Percentiles rank a stretch among this genome's conserved stretches.
phyloP scores from a whole-genome alignment of 345 rosid genomes.

The Aegle marmelos region DNA sequence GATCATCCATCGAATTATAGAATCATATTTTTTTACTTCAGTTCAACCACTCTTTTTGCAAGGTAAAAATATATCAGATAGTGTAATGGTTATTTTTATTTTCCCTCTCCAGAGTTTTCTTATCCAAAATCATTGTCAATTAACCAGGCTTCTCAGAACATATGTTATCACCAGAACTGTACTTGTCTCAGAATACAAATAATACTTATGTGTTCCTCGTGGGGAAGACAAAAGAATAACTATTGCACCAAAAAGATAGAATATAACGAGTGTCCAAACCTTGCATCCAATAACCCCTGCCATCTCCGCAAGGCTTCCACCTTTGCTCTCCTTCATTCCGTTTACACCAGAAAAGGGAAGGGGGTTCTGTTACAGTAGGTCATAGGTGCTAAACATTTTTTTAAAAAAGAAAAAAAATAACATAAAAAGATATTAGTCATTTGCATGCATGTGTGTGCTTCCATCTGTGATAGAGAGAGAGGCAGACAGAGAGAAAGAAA shows the following conservation, averaged over 20 bases:
- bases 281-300: conserved; percentile 23
- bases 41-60: not conserved
- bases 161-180: not conserved
- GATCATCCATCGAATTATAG: not conserved
- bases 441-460: not conserved
- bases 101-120: not conserved
- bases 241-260: not conserved
- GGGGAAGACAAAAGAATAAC: not conserved
- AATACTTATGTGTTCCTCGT: not conserved
- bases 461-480: not conserved
- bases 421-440: not conserved
- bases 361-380: not conserved
- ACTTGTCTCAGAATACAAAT: not conserved
- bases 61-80: not conserved
- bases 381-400: not conserved
- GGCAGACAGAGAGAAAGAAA: not conserved
- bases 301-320: conserved; percentile 4
- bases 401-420: not conserved
- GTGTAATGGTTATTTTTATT: not conserved
- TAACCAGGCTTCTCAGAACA: not conserved
- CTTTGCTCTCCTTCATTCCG: conserved; percentile 14
- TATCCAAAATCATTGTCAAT: not conserved
- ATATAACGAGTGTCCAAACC: conserved; percentile 13
- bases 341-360: not conserved
- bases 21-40: not conserved